Evolutionary conservation across 2,329 filamentous ascomycete genomes (phyloP), one percentile per base, ranked within the genome.

Genomic region (Fusarium nurragi): DNA sequence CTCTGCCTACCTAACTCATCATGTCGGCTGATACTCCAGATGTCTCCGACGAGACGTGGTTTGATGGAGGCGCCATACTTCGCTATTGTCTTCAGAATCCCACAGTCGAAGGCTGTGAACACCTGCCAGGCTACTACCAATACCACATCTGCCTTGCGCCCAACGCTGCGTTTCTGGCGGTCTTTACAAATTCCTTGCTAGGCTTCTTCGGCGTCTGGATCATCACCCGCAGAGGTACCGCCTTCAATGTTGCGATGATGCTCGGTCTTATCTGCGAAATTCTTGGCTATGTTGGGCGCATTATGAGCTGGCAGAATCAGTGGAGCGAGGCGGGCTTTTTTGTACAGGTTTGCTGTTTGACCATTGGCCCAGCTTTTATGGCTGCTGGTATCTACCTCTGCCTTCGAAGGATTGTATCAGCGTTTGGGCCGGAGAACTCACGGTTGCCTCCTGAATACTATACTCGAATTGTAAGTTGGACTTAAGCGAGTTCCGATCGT

Each of bases 301-400:
- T 90, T 28, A 76, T 83, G 68, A 82, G 86, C 70, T 82, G 81
- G 70, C 46, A 81, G 34, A 83, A 90, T 68, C 81, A 81, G 5
- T 89, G 81, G 78, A 65, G 68, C n/a, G 72, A 80, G 61, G 72
- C 75, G 37, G 76, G 77, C 19, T 85, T 85, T 73, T 69, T 84
- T 53, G 83, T 87, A 34, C 86, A 89, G 72, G 83, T 88, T 34
- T 81, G 85, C 70, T 86, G 83, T 64, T 78, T 91, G 54, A 90
- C 88, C 5, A 83, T 90, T 57, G 88, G 80, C 0, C 88, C 89
- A 0, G 87, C 87, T 2, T 90, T 90, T 71, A 79, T 90, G 72
- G 83, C 86, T 10, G 88, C 86, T 1, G 85, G 82, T 2, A 82
- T 90, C 37, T 91, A 91, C 70, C 77, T 91, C 48, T 88, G 85